These are phyloP conservation scores for Tolypocladium paradoxum DNA, from an alignment of 2,329 filamentous ascomycete genomes.

Conservation along the genomic window DNA sequence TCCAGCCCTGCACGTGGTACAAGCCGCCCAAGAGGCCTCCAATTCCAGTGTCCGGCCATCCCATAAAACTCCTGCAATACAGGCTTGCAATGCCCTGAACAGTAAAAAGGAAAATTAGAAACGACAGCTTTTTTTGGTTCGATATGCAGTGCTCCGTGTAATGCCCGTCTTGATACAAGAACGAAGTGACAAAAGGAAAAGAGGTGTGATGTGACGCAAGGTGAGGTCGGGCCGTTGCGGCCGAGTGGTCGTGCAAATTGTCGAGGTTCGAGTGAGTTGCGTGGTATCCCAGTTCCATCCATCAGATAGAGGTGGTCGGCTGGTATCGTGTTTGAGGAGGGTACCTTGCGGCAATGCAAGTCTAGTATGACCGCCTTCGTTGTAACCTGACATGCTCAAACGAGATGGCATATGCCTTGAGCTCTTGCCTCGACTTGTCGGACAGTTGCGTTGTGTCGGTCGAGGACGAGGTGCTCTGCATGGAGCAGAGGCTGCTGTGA, in stretches of 20 bases:
- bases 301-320: constrained; percentile 2
- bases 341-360: not conserved
- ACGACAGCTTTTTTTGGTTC: constrained; percentile 23
- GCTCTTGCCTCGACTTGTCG: constrained; percentile 65
- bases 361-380: constrained; percentile 45
- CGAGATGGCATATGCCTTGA: constrained; percentile 75
- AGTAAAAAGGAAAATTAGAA: constrained; percentile 12
- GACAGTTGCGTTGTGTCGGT: constrained; percentile 52
- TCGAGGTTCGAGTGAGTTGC: constrained; percentile 19
- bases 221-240: constrained; percentile 9
- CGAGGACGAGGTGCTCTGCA: constrained; percentile 50
- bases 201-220: constrained; percentile 6
- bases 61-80: constrained; percentile 6
- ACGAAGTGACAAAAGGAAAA: constrained; percentile 11
- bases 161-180: constrained; percentile 37
- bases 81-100: constrained; percentile 8
- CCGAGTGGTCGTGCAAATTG: constrained; percentile 3
- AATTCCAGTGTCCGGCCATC: constrained; percentile 12
- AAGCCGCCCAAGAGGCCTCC: constrained; percentile 13
- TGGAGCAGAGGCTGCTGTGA: constrained; percentile 73
- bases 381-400: constrained; percentile 70
- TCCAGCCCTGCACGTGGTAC: constrained; percentile 20
- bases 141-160: constrained; percentile 39
- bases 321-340: constrained; percentile 2
- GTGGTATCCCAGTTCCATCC: constrained; percentile 8